Base-by-base conservation (phyloP, 345 rosid genomes). In the Gossypium herbaceum region DNA sequence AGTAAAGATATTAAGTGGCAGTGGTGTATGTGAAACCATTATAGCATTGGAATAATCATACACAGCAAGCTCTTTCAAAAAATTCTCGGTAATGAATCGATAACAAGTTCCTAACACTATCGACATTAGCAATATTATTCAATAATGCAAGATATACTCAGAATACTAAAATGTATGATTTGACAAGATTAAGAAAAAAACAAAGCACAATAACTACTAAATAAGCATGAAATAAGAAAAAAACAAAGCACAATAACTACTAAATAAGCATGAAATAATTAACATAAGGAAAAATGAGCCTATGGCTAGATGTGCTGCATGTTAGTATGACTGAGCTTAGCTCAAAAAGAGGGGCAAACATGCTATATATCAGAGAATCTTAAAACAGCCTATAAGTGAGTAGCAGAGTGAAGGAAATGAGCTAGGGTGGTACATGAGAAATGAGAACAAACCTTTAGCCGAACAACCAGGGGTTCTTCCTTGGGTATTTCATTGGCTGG, bases 401-500 rank as follows among this genome's bases (percentile, higher is more conserved):
- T 5, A 34, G 44, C 13, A 7, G 44, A 29, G 19, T 29, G 19
- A 29, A 61, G 44, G 20, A 58, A 58, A 58, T 27, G 20, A 61
- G n/a, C 22, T 9, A 12, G 0, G 44, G 11, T 19, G 19, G 44
- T 34, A 61, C 11, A 48, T 9, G 15, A 7, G 13, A 44, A 45
- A 47, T 22, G 12, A 5, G 57, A 45, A 5, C 54, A 41, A 79
- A 90, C 99, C 99, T 96, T 96, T 73, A 96, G 83, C 64, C 97
- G 94, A 78, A 87, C 91, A 79, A 96, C 99, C 4, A 96, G 85
- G 65, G 93, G 93, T 85, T 93, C 94, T 88, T 95, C 98, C 73
- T 81, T 89, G 7, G 85, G 84, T 72, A 77, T 79, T 76, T 88
- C 96, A 61, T 88, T 89, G 41, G 84, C 79, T 63, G 85, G 82